Base-by-base conservation (phyloP, 257 asterid species). In the Echites panduratus region DNA sequence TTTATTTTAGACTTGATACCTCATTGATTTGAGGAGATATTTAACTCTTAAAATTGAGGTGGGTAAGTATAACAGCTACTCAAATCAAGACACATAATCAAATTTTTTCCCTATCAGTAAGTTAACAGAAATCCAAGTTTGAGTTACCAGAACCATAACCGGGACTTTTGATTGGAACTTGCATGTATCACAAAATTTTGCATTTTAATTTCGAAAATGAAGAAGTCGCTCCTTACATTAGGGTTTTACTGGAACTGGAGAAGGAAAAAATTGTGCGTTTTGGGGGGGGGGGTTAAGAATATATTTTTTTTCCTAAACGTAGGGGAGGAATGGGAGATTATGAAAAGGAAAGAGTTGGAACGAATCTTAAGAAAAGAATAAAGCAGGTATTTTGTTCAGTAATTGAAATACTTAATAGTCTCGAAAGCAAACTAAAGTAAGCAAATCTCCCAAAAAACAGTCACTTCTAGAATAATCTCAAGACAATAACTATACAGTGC, bases 331-430 rank as follows among this genome's bases (percentile, higher is more conserved):
- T 6, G 22, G 58, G 47, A 38, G 68, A 16, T 17, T 22, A 26
- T 20, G 58, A 58, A 66, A 52, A 43, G 47, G 7, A 12, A 68
- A 78, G 62, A 70, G 52, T 73, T 73, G 69, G 52, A 43, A 73
- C n/a, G 77, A 82, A 66, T 62, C 81, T 68, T 76, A 79, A 72
- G 70, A 32, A 66, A 76, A 76, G 89, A 74, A 82, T 87, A 90
- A 86, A 86, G 85, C 79, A 47, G 41, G 56, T 59, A 70, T 56
- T 72, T 59, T 38, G 72, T 73, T 52, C 66, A 32, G 52, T 68
- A 78, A 74, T 48, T 47, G 41, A 16, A 27, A 48, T 75, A 81
- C 78, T 73, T 70, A 29, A 11, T 22, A 75, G 73, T 47, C 74
- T 17, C 58, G 66, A 54, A 77, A 77, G 72, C 70, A 84, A 81